phyloP scores from a whole-genome alignment of 345 rosid genomes.

The Erodium maritimum region DNA sequence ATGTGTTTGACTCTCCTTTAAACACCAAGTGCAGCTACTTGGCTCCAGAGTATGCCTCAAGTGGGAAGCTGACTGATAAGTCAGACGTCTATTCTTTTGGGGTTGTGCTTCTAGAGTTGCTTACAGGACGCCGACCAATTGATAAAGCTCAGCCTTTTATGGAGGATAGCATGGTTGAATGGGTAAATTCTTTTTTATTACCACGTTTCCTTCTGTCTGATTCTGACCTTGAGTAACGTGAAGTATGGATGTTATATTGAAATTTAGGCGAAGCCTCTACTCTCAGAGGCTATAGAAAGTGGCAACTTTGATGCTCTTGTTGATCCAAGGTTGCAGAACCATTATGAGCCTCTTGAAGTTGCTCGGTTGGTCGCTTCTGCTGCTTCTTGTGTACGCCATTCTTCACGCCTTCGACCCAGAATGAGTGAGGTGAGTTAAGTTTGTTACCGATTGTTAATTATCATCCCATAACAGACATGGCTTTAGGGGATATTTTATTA shows the following conservation, averaged over 20 bases:
- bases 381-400: constrained; percentile 68
- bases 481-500: no score
- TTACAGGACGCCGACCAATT: constrained; percentile 68
- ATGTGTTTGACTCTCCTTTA: constrained; percentile 1
- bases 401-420: constrained; percentile 55
- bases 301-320: constrained; percentile 37
- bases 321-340: constrained; percentile 41
- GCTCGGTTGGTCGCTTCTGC: constrained; percentile 63
- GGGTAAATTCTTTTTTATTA: constrained; percentile 30
- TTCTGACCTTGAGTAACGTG: no score
- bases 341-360: constrained; percentile 42
- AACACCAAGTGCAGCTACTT: constrained; percentile 41
- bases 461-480: no score
- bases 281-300: constrained; percentile 39
- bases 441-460: no score
- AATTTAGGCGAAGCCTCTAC: constrained; percentile 66
- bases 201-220: no score
- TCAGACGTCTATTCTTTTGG: constrained; percentile 86
- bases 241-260: constrained; percentile 8
- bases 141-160: constrained; percentile 32
- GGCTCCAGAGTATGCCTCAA: constrained; percentile 87
- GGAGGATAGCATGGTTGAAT: constrained; percentile 77
- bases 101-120: constrained; percentile 74
- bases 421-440: constrained; percentile 67
- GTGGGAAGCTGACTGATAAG: constrained; percentile 75